Evolutionary conservation across 1,139 yeast species (phyloP).

Genomic region (Geotrichum restrictum): DNA sequence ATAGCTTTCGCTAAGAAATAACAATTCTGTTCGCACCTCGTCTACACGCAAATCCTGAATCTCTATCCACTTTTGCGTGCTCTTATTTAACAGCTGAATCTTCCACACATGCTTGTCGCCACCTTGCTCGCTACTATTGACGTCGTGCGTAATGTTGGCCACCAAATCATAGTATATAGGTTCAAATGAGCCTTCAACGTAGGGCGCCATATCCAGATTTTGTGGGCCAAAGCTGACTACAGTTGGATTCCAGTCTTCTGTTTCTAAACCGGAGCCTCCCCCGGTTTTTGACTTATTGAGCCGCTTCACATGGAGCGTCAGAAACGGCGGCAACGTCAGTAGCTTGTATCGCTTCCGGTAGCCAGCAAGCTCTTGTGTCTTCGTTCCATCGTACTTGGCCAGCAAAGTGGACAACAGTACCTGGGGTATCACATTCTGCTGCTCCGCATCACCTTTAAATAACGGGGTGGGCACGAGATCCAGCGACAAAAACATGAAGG

Average conservation of each 20-base stretch:
- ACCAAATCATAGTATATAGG: slow-evolving; percentile 45
- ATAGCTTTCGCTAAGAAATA: slow-evolving; percentile 60
- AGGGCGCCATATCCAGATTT: slow-evolving; percentile 43
- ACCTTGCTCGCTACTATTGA: slow-evolving; percentile 23
- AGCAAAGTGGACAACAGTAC: slow-evolving; percentile 48
- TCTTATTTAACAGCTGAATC: slow-evolving; percentile 47
- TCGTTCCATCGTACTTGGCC: slow-evolving; percentile 45
- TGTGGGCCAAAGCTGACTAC: slow-evolving; percentile 58
- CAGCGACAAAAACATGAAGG: slow-evolving; percentile 59
- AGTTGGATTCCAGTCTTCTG: slow-evolving; percentile 53
- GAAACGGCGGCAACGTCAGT: slow-evolving; percentile 48
- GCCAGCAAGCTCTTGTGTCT: slow-evolving; percentile 38
- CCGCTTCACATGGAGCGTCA: slow-evolving; percentile 57
- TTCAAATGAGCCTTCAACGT: slow-evolving; percentile 24
- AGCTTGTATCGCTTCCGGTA: slow-evolving; percentile 44
- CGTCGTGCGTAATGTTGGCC: slow-evolving; percentile 51
- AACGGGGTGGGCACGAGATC: slow-evolving; percentile 58
- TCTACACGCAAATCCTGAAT: slow-evolving; percentile 51
- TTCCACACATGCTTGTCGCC: slow-evolving; percentile 43
- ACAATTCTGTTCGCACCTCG: slow-evolving; percentile 51
- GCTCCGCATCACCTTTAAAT: slow-evolving; percentile 46
- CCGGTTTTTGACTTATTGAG: slow-evolving; percentile 39
- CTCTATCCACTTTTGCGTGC: slow-evolving; percentile 52
- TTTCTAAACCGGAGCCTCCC: slow-evolving; percentile 27
- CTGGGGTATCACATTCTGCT: slow-evolving; percentile 49